These are phyloP conservation scores for Starmerella scarabaei DNA, from an alignment of 805 yeast genomes.

Conservation along the genomic window DNA sequence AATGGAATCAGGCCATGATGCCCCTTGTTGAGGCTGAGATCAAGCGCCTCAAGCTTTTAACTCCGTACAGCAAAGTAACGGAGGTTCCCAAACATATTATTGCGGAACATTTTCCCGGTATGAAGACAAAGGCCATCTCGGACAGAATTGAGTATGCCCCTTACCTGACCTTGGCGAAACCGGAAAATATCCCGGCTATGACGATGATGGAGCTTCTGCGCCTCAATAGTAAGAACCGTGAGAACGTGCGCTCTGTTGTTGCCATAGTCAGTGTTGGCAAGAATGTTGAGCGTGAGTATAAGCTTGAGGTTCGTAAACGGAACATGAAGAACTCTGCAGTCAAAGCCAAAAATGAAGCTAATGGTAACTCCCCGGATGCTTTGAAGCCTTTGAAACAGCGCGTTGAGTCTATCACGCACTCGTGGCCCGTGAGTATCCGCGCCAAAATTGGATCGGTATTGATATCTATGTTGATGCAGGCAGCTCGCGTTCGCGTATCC, in stretches of 20 bases:
- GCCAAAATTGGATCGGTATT: conserved; percentile 76
- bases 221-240: conserved; percentile 49
- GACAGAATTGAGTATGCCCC: conserved; percentile 51
- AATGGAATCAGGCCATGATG: conserved; percentile 66
- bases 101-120: conserved; percentile 10
- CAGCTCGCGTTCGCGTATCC: conserved; percentile 66
- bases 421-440: conserved; percentile 44
- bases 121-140: conserved; percentile 11
- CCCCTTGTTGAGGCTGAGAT: conserved; percentile 62
- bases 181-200: conserved; percentile 71
- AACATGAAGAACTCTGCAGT: background rate
- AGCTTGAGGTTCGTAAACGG: conserved; percentile 14
- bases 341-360: background rate
- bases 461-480: conserved; percentile 60
- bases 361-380: background rate
- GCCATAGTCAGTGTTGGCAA: conserved; percentile 72
- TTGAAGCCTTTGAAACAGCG: background rate
- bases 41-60: conserved; percentile 38
- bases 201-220: conserved; percentile 73
- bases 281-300: conserved; percentile 73
- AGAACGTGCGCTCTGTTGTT: conserved; percentile 74
- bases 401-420: conserved; percentile 5
- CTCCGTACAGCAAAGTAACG: conserved; percentile 18
- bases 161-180: conserved; percentile 53
- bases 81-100: conserved; percentile 18